A percentile compares a stretch with the other conserved stretches of the same genome.
These are phyloP conservation scores for Emericellopsis cladophorae DNA, from an alignment of 2,329 filamentous ascomycete genomes.

Conservation along the genomic window DNA sequence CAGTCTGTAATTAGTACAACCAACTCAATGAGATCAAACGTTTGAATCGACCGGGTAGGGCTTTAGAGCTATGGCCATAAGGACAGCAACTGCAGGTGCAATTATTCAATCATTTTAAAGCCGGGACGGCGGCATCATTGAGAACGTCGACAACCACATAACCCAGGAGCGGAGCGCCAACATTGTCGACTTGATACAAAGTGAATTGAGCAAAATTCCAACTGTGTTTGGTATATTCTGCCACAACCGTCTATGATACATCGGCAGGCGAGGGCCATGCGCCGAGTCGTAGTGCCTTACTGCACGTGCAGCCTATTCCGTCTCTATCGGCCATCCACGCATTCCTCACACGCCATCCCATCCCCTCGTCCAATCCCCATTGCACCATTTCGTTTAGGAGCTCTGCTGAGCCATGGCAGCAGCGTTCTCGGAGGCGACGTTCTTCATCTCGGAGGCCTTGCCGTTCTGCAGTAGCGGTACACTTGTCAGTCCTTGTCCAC, in stretches of 20 bases:
- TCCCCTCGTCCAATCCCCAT: neutral
- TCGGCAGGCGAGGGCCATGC: neutral
- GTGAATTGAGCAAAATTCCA: neutral
- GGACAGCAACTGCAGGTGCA: neutral
- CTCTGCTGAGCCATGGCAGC: conserved; percentile 23
- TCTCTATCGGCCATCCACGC: neutral
- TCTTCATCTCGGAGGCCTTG: conserved; percentile 83
- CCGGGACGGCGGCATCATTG: no score
- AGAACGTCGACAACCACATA: neutral
- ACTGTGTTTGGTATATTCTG: conserved; percentile 1
- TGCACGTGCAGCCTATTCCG: no score
- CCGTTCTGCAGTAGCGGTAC: conserved; percentile 68
- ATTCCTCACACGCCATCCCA: conserved; percentile 3
- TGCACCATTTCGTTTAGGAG: conserved; percentile 12
- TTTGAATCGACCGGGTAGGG: no score
- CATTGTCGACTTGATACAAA: neutral
- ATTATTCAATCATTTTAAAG: no score
- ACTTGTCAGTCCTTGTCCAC: conserved; percentile 10
- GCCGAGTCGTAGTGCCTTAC: no score
- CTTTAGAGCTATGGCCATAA: neutral
- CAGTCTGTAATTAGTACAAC: no score
- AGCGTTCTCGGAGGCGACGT: conserved; percentile 47
- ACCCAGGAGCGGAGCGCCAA: neutral
- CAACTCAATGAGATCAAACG: no score
- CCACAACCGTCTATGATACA: conserved; percentile 3